phyloP scores from a whole-genome alignment of 352 stramenopile genomes.

The Blastocystis sp. region DNA sequence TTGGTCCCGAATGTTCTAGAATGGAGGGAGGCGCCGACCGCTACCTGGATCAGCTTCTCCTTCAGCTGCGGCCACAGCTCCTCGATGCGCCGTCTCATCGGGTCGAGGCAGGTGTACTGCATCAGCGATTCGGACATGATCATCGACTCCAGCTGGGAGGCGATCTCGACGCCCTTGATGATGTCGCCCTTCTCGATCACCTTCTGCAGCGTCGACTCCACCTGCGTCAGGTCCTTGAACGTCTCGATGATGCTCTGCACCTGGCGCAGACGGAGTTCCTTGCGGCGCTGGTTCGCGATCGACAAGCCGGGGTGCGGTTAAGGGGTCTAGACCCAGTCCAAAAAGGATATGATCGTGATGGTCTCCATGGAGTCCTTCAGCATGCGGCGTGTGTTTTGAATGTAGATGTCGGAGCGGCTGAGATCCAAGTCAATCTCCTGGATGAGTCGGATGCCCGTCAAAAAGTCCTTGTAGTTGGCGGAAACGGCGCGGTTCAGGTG shows the following conservation, averaged over 20 bases:
- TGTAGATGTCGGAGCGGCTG: constrained; percentile 62
- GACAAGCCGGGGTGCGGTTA: constrained; percentile 43
- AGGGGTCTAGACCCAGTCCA: neutral
- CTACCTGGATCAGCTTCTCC: constrained; percentile 36
- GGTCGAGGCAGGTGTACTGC: constrained; percentile 66
- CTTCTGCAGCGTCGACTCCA: constrained; percentile 59
- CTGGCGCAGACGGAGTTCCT: constrained; percentile 45
- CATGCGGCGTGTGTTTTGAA: constrained; percentile 61
- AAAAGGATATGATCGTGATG: constrained; percentile 60
- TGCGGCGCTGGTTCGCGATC: constrained; percentile 39
- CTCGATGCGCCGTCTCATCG: constrained; percentile 49
- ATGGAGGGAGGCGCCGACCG: neutral
- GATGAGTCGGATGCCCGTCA: constrained; percentile 67
- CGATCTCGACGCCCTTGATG: constrained; percentile 67
- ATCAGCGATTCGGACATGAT: constrained; percentile 63
- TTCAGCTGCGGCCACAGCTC: constrained; percentile 54
- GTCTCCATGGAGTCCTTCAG: constrained; percentile 50
- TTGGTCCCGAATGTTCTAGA: constrained; percentile 54
- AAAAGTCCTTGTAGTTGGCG: constrained; percentile 69
- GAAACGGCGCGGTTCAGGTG: constrained; percentile 63
- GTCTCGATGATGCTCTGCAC: constrained; percentile 65
- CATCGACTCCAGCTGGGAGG: constrained; percentile 60
- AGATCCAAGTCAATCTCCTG: constrained; percentile 70
- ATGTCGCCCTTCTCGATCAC: constrained; percentile 62
- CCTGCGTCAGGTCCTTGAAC: constrained; percentile 35